These are phyloP conservation scores for Mallotus nudiflorus DNA, from an alignment of 345 rosid genomes.

Conservation along the genomic window DNA sequence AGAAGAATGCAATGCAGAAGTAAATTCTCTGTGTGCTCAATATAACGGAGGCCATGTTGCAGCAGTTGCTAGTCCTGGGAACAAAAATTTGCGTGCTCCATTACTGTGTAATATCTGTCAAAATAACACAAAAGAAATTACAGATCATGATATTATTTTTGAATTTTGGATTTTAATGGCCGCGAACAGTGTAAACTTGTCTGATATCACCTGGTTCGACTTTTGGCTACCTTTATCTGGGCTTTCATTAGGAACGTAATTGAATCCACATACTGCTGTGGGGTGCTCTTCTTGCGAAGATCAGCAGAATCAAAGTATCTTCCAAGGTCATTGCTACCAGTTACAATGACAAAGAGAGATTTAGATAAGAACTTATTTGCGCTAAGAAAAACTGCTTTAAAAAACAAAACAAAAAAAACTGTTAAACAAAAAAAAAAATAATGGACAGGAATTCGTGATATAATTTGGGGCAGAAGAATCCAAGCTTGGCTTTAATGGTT, in stretches of 20 bases:
- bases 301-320: slow-evolving; percentile 44
- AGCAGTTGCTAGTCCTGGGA: slow-evolving; percentile 43
- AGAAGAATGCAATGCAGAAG: no score
- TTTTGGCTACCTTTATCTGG: slow-evolving; percentile 54
- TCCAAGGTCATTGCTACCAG: slow-evolving; percentile 71
- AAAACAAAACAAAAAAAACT: no score
- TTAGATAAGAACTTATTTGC: slow-evolving; percentile 41
- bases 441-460: no score
- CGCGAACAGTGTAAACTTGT: no score
- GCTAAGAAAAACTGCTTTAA: no score
- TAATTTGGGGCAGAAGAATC: no score
- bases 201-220: no score
- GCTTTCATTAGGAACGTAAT: slow-evolving; percentile 51
- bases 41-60: no score
- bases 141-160: neutral
- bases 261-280: slow-evolving; percentile 40
- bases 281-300: slow-evolving; percentile 33
- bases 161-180: no score
- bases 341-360: slow-evolving; percentile 50
- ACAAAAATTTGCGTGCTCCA: slow-evolving; percentile 54
- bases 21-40: no score
- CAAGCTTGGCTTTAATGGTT: no score
- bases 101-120: slow-evolving; percentile 43
- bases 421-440: no score
- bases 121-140: neutral